phyloP scores from a whole-genome alignment of 805 yeast species.

The Komagataella pastoris region DNA sequence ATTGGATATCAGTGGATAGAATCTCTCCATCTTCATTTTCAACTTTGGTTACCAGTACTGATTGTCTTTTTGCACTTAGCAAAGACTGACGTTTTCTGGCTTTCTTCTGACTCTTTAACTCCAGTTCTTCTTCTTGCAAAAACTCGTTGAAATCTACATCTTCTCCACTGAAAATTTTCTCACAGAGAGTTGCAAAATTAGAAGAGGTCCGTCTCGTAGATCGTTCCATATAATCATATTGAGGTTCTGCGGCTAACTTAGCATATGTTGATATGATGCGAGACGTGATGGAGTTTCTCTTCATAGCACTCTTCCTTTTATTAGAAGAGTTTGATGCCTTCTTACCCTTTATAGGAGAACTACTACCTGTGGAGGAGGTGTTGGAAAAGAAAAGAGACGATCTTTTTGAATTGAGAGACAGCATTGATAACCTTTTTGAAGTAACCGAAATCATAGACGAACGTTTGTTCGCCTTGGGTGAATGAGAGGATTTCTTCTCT shows the following conservation, averaged over 20 bases:
- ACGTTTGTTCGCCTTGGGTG: conserved; percentile 5
- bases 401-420: conserved; percentile 11
- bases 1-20: background rate
- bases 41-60: background rate
- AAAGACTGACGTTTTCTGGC: conserved; percentile 1
- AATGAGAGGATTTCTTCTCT: conserved; percentile 9
- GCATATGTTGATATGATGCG: conserved; percentile 64
- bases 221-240: conserved; percentile 57
- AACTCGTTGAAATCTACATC: conserved; percentile 37
- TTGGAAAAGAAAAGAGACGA: conserved; percentile 5
- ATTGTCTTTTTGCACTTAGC: background rate
- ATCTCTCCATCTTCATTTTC: background rate
- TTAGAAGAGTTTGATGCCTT: conserved; percentile 1
- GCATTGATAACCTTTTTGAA: conserved; percentile 8
- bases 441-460: background rate
- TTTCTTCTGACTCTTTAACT: conserved; percentile 5
- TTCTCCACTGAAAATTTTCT: conserved; percentile 64
- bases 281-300: conserved; percentile 62
- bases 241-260: conserved; percentile 47
- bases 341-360: conserved; percentile 18
- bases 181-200: conserved; percentile 68
- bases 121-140: conserved; percentile 19
- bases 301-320: conserved; percentile 18
- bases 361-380: conserved; percentile 12
- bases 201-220: conserved; percentile 68